A percentile compares a stretch with the other conserved stretches of the same genome.
Evolutionary conservation across 495 filamentous ascomycete genomes (phyloP).

Genomic region (Poronia punctata): DNA sequence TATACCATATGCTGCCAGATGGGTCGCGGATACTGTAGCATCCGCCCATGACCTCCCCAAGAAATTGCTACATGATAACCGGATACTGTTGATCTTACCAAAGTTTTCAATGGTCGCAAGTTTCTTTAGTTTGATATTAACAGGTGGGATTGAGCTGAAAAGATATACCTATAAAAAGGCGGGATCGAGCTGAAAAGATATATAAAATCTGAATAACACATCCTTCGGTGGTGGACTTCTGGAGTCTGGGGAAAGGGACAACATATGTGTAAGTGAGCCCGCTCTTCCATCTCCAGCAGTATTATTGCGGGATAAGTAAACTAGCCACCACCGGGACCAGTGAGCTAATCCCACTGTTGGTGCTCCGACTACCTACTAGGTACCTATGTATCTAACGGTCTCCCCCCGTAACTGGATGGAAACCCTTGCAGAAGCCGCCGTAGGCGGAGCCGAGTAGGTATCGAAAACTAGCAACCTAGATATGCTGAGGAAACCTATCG

Average conservation of each 20-base stretch:
- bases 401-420: constrained; percentile 15
- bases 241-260: constrained; percentile 26
- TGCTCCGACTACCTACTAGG: constrained; percentile 16
- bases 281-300: constrained; percentile 29
- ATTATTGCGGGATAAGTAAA: constrained; percentile 29
- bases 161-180: constrained; percentile 17
- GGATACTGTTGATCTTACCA: constrained; percentile 23
- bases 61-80: constrained; percentile 17
- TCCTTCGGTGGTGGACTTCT: constrained; percentile 25
- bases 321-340: constrained; percentile 23
- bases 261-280: constrained; percentile 22
- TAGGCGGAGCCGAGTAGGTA: constrained; percentile 16
- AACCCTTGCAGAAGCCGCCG: constrained; percentile 18
- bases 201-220: constrained; percentile 11
- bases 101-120: constrained; percentile 30
- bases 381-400: constrained; percentile 26
- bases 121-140: constrained; percentile 19
- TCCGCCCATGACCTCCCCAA: constrained; percentile 5
- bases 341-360: constrained; percentile 28
- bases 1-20: constrained; percentile 30
- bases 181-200: constrained; percentile 22
- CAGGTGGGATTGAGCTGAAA: constrained; percentile 21
- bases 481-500: constrained; percentile 23
- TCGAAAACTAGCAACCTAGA: constrained; percentile 23
- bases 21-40: constrained; percentile 20